Evolutionary conservation across 2,329 filamentous ascomycete genomes (phyloP), one percentile per base, ranked within the genome.

Genomic region (Fonsecaea pugnacius): DNA sequence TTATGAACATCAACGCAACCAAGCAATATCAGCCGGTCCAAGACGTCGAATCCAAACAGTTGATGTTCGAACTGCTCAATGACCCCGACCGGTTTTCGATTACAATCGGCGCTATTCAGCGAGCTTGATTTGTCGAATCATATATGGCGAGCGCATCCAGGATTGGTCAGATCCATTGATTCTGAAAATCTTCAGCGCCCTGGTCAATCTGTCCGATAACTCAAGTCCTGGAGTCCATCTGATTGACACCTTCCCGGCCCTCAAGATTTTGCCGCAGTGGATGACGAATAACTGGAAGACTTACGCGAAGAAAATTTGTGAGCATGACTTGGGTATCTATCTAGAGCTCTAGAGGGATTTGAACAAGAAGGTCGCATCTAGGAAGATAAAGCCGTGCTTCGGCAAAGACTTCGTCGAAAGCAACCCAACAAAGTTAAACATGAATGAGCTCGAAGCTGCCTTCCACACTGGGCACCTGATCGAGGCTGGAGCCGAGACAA

Each of bases 91-190:
- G 73, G 35, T 79, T 78, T 58, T 73, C 46, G 67, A 62, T 2
- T 72, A 72, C 46, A 73, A 78, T 54, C 74, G 77, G 54, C 70
- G 76, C 7, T 79, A 77, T 59, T 71, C 76, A 10, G 70, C 74
- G 0, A 73, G 75, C 0, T 50, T 80, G 0, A 77, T 78, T 24
- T 67, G 78, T 33, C 72, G 76, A 0, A 50, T 79, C 6, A 72
- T 67, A 3, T 79, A 75, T 52, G 76, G 75, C 2, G 73, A 73
- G 36, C 59, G 58, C 0, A 64, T 78, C 8, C 65, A 69, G 14
- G 75, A 72, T 4, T 75, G 73, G 1, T 68, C 74, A 1, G 75
- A 78, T 33, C 63, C 69, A 0, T 57, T 72, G 33, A 67, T 77
- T 4, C 65, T 68, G 2, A 67, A 71, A 18, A 73, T 78, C 21